phyloP scores from a whole-genome alignment of 2,329 filamentous ascomycete species.

The Phialophora expanda region DNA sequence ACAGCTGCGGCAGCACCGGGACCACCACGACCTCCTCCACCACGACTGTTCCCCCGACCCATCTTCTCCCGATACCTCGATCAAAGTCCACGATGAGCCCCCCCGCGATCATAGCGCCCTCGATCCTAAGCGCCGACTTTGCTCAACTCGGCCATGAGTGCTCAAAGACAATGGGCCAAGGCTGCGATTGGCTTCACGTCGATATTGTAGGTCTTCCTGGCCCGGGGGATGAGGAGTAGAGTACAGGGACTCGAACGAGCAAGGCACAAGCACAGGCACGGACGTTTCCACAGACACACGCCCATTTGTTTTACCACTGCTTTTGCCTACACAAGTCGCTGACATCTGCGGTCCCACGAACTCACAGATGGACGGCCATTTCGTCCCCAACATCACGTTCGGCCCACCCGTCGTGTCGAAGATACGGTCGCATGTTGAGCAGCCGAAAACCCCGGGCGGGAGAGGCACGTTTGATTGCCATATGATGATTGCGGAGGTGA shows the following conservation, averaged over 20 bases:
- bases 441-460: constrained; percentile 70
- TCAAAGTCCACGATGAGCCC: constrained; percentile 71
- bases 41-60: neutral
- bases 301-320: neutral
- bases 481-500: constrained; percentile 99
- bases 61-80: neutral
- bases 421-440: constrained; percentile 83
- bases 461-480: constrained; percentile 98
- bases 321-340: neutral
- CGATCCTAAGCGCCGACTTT: constrained; percentile 98
- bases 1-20: neutral
- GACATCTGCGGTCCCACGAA: neutral
- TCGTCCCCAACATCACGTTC: constrained; percentile 98
- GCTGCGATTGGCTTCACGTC: constrained; percentile 91
- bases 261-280: neutral
- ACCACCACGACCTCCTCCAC: neutral
- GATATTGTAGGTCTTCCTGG: constrained; percentile 70
- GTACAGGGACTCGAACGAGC: neutral
- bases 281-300: neutral
- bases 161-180: constrained; percentile 79
- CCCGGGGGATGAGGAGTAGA: neutral
- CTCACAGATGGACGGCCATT: constrained; percentile 84
- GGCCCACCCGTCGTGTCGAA: constrained; percentile 93
- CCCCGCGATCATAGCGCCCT: constrained; percentile 91
- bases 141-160: constrained; percentile 85